Conservation (phyloP, 2,329 filamentous ascomycete species). For the Stylonectria norvegica region DNA sequence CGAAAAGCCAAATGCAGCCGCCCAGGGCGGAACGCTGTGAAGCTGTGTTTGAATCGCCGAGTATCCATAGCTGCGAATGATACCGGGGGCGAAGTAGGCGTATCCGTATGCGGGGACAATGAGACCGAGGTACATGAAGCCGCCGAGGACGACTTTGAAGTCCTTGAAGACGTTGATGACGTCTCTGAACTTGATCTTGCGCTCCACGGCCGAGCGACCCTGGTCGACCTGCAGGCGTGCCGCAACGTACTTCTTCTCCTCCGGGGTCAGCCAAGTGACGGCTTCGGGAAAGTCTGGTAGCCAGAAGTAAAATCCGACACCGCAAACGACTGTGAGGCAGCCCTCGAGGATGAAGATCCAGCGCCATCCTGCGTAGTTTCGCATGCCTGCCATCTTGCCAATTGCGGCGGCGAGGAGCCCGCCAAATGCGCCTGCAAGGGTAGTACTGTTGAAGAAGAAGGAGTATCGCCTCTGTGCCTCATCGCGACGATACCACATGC, state of each 20-base stretch:
- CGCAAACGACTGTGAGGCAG: constrained; percentile 57
- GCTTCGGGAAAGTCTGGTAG: constrained; percentile 75
- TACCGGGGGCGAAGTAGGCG: constrained; percentile 72
- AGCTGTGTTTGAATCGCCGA: constrained; percentile 55
- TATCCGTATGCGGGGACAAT: constrained; percentile 76
- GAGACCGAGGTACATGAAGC: constrained; percentile 78
- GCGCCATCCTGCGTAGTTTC: constrained; percentile 69
- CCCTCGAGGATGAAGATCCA: constrained; percentile 85
- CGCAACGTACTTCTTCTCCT: constrained; percentile 65
- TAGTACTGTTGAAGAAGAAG: constrained; percentile 87
- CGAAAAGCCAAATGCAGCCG: constrained; percentile 71
- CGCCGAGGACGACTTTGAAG: constrained; percentile 69
- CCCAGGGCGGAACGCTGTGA: constrained; percentile 57
- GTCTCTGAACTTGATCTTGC: constrained; percentile 56
- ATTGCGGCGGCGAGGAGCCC: constrained; percentile 83
- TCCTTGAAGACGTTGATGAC: constrained; percentile 66
- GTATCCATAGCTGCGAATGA: constrained; percentile 66
- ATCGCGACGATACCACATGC: constrained; percentile 84
- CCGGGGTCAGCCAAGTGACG: constrained; percentile 66
- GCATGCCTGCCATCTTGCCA: constrained; percentile 75
- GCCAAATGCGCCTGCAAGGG: constrained; percentile 78
- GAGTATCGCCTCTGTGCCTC: constrained; percentile 91
- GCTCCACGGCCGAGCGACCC: constrained; percentile 62
- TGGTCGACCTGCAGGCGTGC: constrained; percentile 66
- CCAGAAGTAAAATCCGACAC: constrained; percentile 62